Conservation (phyloP, 1,139 yeast genomes). For the Keqinozyma sinolaborantium region DNA sequence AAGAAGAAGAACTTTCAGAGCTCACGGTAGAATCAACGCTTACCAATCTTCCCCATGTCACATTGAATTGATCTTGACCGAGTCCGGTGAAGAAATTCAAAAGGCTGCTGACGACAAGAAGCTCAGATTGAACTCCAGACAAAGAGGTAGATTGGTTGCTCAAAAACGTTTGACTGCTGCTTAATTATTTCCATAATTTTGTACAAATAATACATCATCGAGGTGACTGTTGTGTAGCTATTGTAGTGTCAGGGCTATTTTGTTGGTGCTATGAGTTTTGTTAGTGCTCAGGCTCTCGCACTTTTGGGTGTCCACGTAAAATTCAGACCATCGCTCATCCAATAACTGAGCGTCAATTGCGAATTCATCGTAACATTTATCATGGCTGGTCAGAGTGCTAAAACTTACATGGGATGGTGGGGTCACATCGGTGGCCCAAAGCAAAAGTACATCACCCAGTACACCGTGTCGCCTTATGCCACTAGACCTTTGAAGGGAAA, state of each 20-base stretch:
- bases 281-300: no score
- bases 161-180: conserved; percentile 57
- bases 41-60: conserved; percentile 98
- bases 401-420: conserved; percentile 97
- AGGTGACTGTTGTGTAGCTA: neutral
- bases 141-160: conserved; percentile 86
- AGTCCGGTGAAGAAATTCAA: conserved; percentile 90
- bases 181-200: conserved; percentile 3
- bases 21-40: conserved; percentile 99
- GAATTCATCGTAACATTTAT: conserved; percentile 3
- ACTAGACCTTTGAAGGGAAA: conserved; percentile 90
- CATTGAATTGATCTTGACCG: conserved; percentile 96
- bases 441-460: conserved; percentile 82
- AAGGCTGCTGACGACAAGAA: conserved; percentile 87
- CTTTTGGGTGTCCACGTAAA: no score
- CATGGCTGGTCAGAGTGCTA: conserved; percentile 55
- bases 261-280: neutral
- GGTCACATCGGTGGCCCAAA: conserved; percentile 81
- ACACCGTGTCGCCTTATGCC: conserved; percentile 91
- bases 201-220: conserved; percentile 1
- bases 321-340: no score
- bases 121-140: conserved; percentile 83
- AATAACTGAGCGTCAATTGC: conserved; percentile 8
- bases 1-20: conserved; percentile 99
- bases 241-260: neutral